Evolutionary conservation across 768 basidiomycete genomes (phyloP).

Genomic region (Lactarius sp.): DNA sequence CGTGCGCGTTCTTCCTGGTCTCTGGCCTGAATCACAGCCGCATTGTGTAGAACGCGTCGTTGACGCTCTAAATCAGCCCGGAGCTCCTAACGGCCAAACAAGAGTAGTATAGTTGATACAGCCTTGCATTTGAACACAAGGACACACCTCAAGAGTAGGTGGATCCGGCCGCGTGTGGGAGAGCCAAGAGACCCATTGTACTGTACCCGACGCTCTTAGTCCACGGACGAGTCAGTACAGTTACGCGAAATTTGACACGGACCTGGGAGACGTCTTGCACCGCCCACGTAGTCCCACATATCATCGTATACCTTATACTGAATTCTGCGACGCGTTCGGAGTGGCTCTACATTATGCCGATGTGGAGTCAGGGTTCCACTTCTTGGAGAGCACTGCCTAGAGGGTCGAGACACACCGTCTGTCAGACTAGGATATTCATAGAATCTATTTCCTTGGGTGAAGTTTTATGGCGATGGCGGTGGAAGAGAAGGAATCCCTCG

Average conservation of each 20-base stretch:
- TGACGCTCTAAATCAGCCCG: constrained; percentile 21
- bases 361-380: not conserved
- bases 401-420: constrained; percentile 10
- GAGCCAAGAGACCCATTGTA: constrained; percentile 26
- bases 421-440: constrained; percentile 23
- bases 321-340: constrained; percentile 19
- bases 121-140: not conserved
- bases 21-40: constrained; percentile 18
- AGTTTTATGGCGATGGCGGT: not conserved
- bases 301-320: constrained; percentile 20
- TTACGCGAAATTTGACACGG: not conserved
- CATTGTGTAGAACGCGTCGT: constrained; percentile 21
- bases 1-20: constrained; percentile 22
- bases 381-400: not conserved
- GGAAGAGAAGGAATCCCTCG: not conserved
- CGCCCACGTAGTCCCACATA: constrained; percentile 23
- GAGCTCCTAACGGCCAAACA: constrained; percentile 18
- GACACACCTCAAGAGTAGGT: constrained; percentile 20
- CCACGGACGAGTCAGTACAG: constrained; percentile 2
- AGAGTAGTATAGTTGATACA: constrained; percentile 3
- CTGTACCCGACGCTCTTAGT: constrained; percentile 7
- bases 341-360: constrained; percentile 1
- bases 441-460: constrained; percentile 21
- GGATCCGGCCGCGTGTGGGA: constrained; percentile 20
- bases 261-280: constrained; percentile 24